Evolutionary conservation across 2,329 filamentous ascomycete genomes (phyloP), one percentile per base, ranked within the genome.

Genomic region (Trichoderma asperellum): DNA sequence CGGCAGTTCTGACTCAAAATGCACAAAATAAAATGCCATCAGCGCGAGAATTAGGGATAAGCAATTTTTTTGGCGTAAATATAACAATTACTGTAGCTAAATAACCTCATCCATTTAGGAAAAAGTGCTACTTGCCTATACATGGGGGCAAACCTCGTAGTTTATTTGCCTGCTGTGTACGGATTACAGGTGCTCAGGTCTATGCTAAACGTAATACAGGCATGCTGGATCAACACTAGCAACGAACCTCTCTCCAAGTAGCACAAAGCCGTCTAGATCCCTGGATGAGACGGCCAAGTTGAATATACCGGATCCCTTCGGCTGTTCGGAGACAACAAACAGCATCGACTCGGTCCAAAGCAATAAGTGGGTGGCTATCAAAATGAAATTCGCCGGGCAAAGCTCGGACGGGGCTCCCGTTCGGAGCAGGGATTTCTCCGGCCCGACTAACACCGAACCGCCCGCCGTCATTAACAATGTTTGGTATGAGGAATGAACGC

Each of bases 381-480:
- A 35, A 5, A 24, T 21, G 55, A 37, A 47, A 64, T 43, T 56
- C 24, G 56, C 32, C 62, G 68, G 68, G 58, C 56, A 61, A 70
- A 66, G 29, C 56, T 70, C 63, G 68, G 62, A 60, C 61, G 37
- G 52, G 40, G 52, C 37, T 34, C 37, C 32, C 27, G 2, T 47
- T 68, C 59, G 69, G 66, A 63, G 66, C 24, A 43, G 35, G 35
- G 47, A 58, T 68, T 78, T 78, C 76, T 78, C 77, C 77, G 77
- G 73, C 35, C 77, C 76, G 77, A 75, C 77, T 77, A 78, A 76
- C 73, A 78, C 76, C 76, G 76, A 78, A 70, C 73, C 71, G 72
- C 72, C 72, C 67, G 47, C 72, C 75, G 75, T 75, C 76, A 77
- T 77, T 76, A 77, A 40, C 66, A 68, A 53, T 56, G 49, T 53